Percentiles rank a stretch among this genome's conserved stretches.
These are phyloP conservation scores for Leccinum subrobustum DNA, from an alignment of 1,284 basidiomycete species.

Conservation along the genomic window DNA sequence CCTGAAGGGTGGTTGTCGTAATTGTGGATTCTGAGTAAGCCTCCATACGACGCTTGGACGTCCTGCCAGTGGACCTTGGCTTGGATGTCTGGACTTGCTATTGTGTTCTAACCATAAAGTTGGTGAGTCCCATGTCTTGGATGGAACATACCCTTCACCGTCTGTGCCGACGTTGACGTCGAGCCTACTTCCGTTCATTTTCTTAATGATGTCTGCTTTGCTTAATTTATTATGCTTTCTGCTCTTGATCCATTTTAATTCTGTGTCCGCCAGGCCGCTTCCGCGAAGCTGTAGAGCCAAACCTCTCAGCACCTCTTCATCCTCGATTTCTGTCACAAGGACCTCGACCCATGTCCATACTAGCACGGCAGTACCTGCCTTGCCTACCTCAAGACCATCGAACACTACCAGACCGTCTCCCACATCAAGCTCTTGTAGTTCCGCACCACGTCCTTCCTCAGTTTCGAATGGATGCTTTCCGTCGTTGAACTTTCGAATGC, in stretches of 20 bases:
- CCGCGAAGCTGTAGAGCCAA: slow-evolving; percentile 12
- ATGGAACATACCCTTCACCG: no score
- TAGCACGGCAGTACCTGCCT: background rate
- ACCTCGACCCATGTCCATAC: background rate
- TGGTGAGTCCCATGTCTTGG: background rate
- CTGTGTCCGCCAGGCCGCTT: slow-evolving; percentile 16
- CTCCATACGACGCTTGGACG: no score
- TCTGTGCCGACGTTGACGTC: slow-evolving; percentile 1
- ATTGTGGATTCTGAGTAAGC: background rate
- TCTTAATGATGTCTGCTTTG: slow-evolving; percentile 9
- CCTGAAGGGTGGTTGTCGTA: no score
- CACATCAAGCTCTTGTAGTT: background rate
- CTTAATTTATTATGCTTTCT: slow-evolving; percentile 4
- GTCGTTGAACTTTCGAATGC: slow-evolving; percentile 58
- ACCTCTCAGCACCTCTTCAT: background rate
- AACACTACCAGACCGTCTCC: background rate
- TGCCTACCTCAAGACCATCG: background rate
- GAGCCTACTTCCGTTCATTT: background rate
- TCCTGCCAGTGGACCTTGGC: no score
- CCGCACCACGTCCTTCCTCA: background rate
- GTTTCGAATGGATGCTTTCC: slow-evolving; percentile 47
- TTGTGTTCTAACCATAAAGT: slow-evolving; percentile 11
- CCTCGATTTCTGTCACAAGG: background rate
- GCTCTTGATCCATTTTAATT: slow-evolving; percentile 3
- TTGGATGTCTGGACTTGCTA: background rate